These are phyloP conservation scores for Sporothrix euskadiensis DNA, from an alignment of 2,329 filamentous ascomycete species.

Conservation along the genomic window DNA sequence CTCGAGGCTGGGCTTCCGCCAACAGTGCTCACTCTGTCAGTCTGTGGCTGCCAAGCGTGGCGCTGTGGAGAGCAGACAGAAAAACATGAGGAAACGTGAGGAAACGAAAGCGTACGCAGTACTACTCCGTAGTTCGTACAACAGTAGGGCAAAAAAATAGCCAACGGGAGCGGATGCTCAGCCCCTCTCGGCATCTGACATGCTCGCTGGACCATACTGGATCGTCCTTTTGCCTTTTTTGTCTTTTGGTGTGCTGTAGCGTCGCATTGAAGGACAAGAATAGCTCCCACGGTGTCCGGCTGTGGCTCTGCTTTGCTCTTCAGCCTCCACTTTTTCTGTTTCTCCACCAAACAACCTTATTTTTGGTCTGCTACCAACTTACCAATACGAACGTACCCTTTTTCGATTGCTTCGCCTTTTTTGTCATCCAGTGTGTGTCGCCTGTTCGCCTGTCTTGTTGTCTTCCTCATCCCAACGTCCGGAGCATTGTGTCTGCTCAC, in stretches of 20 bases:
- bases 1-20: neutral
- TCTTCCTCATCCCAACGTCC: neutral
- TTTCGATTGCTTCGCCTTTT: neutral
- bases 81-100: neutral
- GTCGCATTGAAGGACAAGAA: neutral
- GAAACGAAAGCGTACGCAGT: neutral
- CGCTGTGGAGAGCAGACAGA: neutral
- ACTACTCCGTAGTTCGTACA: too few relatives aligned
- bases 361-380: neutral
- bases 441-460: neutral
- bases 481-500: constrained; percentile 10
- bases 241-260: neutral
- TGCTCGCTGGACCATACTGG: neutral
- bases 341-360: constrained; percentile 21
- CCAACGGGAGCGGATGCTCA: constrained; percentile 5
- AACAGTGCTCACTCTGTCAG: neutral
- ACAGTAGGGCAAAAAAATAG: neutral
- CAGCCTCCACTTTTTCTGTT: neutral
- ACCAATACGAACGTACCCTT: neutral
- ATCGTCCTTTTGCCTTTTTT: neutral
- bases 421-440: neutral
- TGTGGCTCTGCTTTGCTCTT: neutral
- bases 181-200: constrained; percentile 18
- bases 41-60: neutral
- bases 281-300: neutral